Evolutionary conservation across 2,329 filamentous ascomycete genomes (phyloP).

Genomic region (Phoma sp.): DNA sequence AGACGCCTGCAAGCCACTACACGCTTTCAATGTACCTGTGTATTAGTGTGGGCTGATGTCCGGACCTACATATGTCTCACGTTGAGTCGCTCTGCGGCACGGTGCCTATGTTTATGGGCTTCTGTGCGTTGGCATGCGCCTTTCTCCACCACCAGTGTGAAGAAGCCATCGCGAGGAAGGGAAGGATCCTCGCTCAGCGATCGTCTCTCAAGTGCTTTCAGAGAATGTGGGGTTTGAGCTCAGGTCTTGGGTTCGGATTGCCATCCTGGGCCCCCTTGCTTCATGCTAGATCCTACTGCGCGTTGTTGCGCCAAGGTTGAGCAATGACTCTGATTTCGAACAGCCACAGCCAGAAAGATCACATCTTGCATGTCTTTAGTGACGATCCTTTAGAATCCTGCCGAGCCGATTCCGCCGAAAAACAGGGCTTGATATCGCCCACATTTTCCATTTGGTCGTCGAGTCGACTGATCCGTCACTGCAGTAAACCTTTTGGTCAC

Average conservation of each 20-base stretch:
- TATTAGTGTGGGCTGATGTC: slow-evolving; percentile 13
- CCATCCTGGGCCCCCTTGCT: slow-evolving; percentile 5
- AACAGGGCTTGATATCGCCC: background rate
- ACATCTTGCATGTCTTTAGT: background rate
- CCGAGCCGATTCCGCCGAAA: background rate
- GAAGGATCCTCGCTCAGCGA: background rate
- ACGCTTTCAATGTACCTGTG: slow-evolving; percentile 9
- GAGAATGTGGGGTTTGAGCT: background rate
- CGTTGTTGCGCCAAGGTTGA: background rate
- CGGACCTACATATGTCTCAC: slow-evolving; percentile 1
- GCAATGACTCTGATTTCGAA: background rate
- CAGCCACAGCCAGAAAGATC: background rate
- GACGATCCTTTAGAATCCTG: background rate
- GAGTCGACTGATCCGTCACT: background rate
- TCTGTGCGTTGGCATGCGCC: slow-evolving; percentile 3
- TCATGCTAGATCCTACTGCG: slow-evolving; percentile 1
- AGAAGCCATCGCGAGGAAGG: background rate
- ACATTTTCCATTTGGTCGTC: background rate
- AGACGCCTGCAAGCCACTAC: slow-evolving; percentile 14
- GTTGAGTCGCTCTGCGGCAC: slow-evolving; percentile 8
- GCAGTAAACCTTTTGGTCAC: background rate
- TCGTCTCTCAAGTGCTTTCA: background rate
- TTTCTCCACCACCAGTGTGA: slow-evolving; percentile 1
- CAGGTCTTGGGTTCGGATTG: background rate
- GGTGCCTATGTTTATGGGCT: background rate